Base-by-base conservation (phyloP, 2,329 filamentous ascomycete species). In the Aspergillus japonicus region DNA sequence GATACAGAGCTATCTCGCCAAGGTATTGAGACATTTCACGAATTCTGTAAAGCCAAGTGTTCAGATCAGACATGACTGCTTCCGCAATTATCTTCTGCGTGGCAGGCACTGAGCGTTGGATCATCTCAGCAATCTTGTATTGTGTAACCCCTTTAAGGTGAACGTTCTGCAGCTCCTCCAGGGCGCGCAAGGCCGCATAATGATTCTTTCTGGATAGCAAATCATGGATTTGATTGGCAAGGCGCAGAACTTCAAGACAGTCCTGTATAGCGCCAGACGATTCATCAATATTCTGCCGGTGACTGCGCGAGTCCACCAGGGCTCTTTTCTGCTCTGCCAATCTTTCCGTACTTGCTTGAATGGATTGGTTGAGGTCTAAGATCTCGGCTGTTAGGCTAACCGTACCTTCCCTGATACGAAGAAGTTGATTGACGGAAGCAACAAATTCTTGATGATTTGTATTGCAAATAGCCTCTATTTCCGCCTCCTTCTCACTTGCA, bases 361-460 rank as follows among this genome's bases (percentile, higher is more conserved):
- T 98, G 7, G 92, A 96, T 74, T 96, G 90, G 71, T 96, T 98
- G 59, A 99, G 83, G 67, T 91, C 87, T 63, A 99, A 81, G 60
- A 99, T 98, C 75, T 99, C 94, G 44, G 89, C 86, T 1, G 94
- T 98, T 70, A 99, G 81, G 50, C 86, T 83, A 47, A 96, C 92
- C 0, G 94, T 98, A 47, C 92, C 92, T 75, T 97, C 91, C 56
- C 94, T 89, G 54, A 98, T 92, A 60, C 87, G 86, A 68, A 98
- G 90, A n/a, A 99, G 85, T 72, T 96, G 92, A 70, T 95, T 96
- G 66, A 99, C 92, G 0, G 94, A 97, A 65, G 86, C 87, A 35
- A 98, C 89, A 71, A 99, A 99, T 71, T 97, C 95, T 72, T 98
- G 94, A 71, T 99, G 95, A 70, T 97, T 96, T 11, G 91, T 94